These are phyloP conservation scores for Vigna hirtella DNA, from an alignment of 306 rosid genomes.

Conservation along the genomic window DNA sequence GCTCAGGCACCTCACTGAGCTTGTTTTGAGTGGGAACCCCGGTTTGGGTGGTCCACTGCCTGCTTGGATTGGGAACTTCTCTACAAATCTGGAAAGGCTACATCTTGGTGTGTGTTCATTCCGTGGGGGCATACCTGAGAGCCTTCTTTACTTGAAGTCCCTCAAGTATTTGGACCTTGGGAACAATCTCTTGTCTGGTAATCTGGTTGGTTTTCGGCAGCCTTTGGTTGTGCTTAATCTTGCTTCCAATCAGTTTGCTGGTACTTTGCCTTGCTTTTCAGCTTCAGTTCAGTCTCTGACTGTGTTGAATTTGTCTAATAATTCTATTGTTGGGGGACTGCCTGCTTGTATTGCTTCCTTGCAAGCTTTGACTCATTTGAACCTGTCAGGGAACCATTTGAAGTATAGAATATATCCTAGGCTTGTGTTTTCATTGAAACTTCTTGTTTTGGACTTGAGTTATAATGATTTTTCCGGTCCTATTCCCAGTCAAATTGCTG, in stretches of 20 bases:
- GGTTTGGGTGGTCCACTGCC: slow-evolving; percentile 79
- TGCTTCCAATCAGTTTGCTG: slow-evolving; percentile 83
- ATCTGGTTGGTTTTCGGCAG: slow-evolving; percentile 73
- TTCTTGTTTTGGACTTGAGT: slow-evolving; percentile 94
- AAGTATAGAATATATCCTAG: slow-evolving; percentile 78
- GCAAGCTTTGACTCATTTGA: slow-evolving; percentile 72
- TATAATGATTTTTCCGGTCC: slow-evolving; percentile 84
- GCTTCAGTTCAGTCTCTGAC: slow-evolving; percentile 71
- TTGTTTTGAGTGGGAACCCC: slow-evolving; percentile 73
- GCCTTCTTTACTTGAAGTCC: slow-evolving; percentile 65
- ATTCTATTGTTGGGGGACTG: slow-evolving; percentile 83
- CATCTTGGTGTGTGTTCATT: slow-evolving; percentile 70
- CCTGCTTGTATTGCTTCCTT: slow-evolving; percentile 90
- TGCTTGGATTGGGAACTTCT: slow-evolving; percentile 87
- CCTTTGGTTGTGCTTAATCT: slow-evolving; percentile 77
- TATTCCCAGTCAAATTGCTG: slow-evolving; percentile 81
- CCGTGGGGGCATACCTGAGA: slow-evolving; percentile 74
- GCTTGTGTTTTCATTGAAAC: slow-evolving; percentile 84
- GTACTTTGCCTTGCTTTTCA: slow-evolving; percentile 92
- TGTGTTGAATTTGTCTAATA: slow-evolving; percentile 78
- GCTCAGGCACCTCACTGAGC: slow-evolving; percentile 66
- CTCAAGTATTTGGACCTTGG: slow-evolving; percentile 79
- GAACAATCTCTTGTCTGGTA: slow-evolving; percentile 66
- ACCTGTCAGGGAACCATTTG: slow-evolving; percentile 82
- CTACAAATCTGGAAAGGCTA: slow-evolving; percentile 68